These are phyloP conservation scores for Fusarium concolor DNA, from an alignment of 2,329 filamentous ascomycete species.

Conservation along the genomic window DNA sequence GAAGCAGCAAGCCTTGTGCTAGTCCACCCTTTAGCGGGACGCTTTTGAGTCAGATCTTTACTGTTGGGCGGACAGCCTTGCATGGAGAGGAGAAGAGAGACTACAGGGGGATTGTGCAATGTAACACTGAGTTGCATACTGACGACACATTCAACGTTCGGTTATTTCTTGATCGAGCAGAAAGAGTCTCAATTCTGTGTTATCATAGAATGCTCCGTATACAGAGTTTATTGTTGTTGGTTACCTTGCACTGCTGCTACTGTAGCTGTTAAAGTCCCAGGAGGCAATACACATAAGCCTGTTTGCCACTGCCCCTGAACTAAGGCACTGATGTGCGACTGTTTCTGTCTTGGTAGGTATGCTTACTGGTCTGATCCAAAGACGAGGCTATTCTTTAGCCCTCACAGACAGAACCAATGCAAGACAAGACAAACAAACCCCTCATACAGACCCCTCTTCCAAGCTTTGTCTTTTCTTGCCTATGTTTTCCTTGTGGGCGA, in stretches of 20 bases:
- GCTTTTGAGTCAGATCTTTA: not conserved
- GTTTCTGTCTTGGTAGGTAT: too few species aligned
- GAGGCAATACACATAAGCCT: conserved; percentile 8
- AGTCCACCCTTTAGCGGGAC: not conserved
- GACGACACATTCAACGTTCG: conserved; percentile 30
- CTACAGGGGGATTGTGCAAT: conserved; percentile 23
- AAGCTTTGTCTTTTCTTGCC: not conserved
- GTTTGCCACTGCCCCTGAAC: conserved; percentile 37
- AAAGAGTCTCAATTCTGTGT: conserved; percentile 4
- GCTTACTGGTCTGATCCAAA: not conserved
- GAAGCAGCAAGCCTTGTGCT: conserved; percentile 1
- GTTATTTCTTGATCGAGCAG: conserved; percentile 21
- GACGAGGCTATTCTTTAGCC: not conserved
- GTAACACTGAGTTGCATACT: conserved; percentile 37
- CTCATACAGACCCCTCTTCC: conserved; percentile 9
- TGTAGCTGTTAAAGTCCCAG: not conserved
- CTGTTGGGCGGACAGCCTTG: conserved; percentile 13
- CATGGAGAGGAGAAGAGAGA: not conserved
- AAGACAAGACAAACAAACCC: conserved; percentile 18
- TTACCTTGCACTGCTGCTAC: too few species aligned
- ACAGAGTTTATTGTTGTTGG: not conserved
- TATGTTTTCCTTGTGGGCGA: too few species aligned
- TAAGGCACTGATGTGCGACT: not conserved
- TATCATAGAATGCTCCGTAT: not conserved
- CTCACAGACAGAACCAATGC: too few species aligned